Evolutionary conservation across 768 basidiomycete species (phyloP), one percentile per base, ranked within the genome.

Genomic region (Hygrophoropsis aurantiaca): DNA sequence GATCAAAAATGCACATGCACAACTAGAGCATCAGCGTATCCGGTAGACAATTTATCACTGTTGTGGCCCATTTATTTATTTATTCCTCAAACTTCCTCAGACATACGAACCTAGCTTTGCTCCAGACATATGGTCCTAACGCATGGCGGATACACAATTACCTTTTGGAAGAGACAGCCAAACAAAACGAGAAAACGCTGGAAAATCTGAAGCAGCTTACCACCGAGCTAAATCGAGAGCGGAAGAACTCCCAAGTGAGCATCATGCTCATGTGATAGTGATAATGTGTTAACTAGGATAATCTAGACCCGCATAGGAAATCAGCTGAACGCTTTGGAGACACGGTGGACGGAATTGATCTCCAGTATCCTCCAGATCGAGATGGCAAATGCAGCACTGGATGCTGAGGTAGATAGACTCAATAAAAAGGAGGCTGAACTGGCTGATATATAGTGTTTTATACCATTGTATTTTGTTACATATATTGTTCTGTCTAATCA

Each of bases 121-220:
- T 94, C 26, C 85, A 93, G 61, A 85, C 82, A 26, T 94, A 95
- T 59, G 95, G 90, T 3, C 71, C 85, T 15, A 97, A 98, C 71
- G 87, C 89, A 11, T 95, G 90, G 88, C 81, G 88, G 51, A 83
- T 94, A 66, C 84, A 90, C 61, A 98, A 97, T 66, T 93, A 92
- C 59, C 74, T 89, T 25, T 70, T 94, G 19, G 92, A 95, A 63
- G 77, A 82, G 20, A 81, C 85, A 26, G 82, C 85, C 7, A 85
- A 84, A 57, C 79, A 82, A 49, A 71, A 81, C 7, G 91, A 93
- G 64, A 75, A 74, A 52, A 72, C 81, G 9, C 65, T 89, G n/a
- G 92, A 91, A 58, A 82, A 87, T 53, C 55, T 94, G 49, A 86
- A 85, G 63, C 78, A 90, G 60, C 63, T 84, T 41, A 90, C 89